Evolutionary conservation across 352 stramenopile genomes (phyloP), one percentile per base, ranked within the genome.

Genomic region (Phytophthora agathidicida): DNA sequence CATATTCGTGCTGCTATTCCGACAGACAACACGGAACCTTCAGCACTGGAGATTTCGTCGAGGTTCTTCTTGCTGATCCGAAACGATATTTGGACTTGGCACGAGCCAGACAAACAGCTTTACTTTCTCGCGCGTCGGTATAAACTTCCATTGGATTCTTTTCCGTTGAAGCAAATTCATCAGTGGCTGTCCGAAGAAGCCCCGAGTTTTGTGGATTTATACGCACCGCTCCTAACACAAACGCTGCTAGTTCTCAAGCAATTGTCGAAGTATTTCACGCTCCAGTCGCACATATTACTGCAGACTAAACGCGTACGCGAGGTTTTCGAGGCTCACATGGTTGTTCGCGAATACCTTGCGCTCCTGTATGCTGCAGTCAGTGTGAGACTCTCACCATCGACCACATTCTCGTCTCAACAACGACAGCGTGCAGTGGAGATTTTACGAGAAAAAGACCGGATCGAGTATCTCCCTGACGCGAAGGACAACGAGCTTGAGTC

Each of bases 331-430:
- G 60, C 68, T 7, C 27, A 38, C 23, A 56, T 69, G 49, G 44
- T 64, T 11, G 47, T 73, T 16, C 72, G 77, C 0, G 55, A 73
- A 1, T 88, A 86, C 14, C 58, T 88, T 14, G 27, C 50, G 5
- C 30, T 72, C 11, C 37, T 86, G 16, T 79, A 68, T 27, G 23
- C 33, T 4, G 58, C 67, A 37, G 66, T 79, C 7, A 19, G 57
- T 10, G 63, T 88, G 4, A 31, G 33, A 3, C 61, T 65, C 13
- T 62, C 56, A 1, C 27, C 41, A 1, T 33, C 65, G 9, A 71
- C 60, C 5, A 71, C 55, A 11, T 81, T 72, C 16, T 80, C 68
- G 4, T 36, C 57, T 3, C 24, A 65, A 5, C 47, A 68, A 14
- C 43, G 73, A 14, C 52, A 80, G 19, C 49, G 60, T 38, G 65